phyloP scores from a whole-genome alignment of 108 stramenopile species.

The Fragilariopsis cylindrus region DNA sequence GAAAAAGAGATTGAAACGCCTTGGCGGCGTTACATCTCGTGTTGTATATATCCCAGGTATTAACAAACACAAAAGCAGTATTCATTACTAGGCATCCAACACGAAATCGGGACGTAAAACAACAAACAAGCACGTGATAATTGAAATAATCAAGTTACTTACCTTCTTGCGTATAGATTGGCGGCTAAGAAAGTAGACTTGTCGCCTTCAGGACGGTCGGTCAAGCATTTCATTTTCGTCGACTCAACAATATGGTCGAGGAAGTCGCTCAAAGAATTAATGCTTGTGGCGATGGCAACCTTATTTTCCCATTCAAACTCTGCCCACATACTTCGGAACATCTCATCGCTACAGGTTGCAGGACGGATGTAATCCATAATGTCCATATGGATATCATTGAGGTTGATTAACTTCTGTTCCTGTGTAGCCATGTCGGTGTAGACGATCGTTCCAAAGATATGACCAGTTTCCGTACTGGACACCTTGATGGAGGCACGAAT shows the following conservation, averaged over 20 bases:
- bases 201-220: slow-evolving; percentile 74
- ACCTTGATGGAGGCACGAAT: slow-evolving; percentile 98
- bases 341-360: slow-evolving; percentile 94
- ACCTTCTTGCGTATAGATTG: slow-evolving; percentile 97
- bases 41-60: slow-evolving; percentile 51
- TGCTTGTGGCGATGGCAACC: slow-evolving; percentile 91
- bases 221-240: slow-evolving; percentile 98
- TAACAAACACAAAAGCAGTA: slow-evolving; percentile 71
- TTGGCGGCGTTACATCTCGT: slow-evolving; percentile 64
- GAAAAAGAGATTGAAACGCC: slow-evolving; percentile 48
- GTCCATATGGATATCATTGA: slow-evolving; percentile 99
- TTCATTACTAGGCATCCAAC: slow-evolving; percentile 69
- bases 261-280: slow-evolving; percentile 89
- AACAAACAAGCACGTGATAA: not conserved
- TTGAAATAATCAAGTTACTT: slow-evolving; percentile 22
- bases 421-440: slow-evolving; percentile 93
- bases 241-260: slow-evolving; percentile 92
- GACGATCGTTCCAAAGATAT: slow-evolving; percentile 99
- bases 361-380: slow-evolving; percentile 99
- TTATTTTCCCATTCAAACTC: slow-evolving; percentile 99
- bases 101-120: slow-evolving; percentile 68
- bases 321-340: slow-evolving; percentile 99
- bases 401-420: slow-evolving; percentile 94
- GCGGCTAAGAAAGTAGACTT: slow-evolving; percentile 95
- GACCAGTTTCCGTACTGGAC: slow-evolving; percentile 97